A percentile compares a stretch with the other conserved stretches of the same genome.
These are phyloP conservation scores for Tolypocladium tundrense DNA, from an alignment of 2,329 filamentous ascomycete species.

Conservation along the genomic window DNA sequence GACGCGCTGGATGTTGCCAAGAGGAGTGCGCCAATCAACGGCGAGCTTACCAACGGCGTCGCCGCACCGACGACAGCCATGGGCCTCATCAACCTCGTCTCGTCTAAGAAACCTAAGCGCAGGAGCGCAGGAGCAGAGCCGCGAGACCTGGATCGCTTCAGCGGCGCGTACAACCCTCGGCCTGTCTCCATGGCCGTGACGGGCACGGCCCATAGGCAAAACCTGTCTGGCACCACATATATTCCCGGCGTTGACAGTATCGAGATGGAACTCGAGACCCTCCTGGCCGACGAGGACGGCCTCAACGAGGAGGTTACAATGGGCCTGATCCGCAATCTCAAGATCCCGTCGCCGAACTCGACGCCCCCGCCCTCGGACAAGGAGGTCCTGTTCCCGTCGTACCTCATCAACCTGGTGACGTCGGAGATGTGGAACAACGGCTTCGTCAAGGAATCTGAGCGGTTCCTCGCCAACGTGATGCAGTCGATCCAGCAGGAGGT, in stretches of 20 bases:
- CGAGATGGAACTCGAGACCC: constrained; percentile 85
- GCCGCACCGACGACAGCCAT: constrained; percentile 44
- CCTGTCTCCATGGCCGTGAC: constrained; percentile 92
- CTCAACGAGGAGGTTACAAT: constrained; percentile 96
- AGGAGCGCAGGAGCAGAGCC: constrained; percentile 82
- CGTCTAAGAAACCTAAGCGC: constrained; percentile 93
- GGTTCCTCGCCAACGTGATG: constrained; percentile 98
- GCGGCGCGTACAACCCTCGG: constrained; percentile 82
- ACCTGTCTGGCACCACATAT: constrained; percentile 65
- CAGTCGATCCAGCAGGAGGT: constrained; percentile 99
- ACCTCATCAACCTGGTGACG: constrained; percentile 96
- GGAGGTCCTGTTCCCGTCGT: constrained; percentile 96
- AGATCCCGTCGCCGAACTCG: constrained; percentile 82
- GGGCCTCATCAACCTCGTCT: constrained; percentile 91
- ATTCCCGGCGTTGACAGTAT: constrained; percentile 78
- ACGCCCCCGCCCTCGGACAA: constrained; percentile 92
- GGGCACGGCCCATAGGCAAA: constrained; percentile 56
- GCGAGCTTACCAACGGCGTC: constrained; percentile 34
- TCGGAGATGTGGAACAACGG: constrained; percentile 99
- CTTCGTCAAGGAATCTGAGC: constrained; percentile 97
- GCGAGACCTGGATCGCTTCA: constrained; percentile 81
- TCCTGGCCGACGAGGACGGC: constrained; percentile 89
- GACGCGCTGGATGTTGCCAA: constrained; percentile 87
- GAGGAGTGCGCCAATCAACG: constrained; percentile 65
- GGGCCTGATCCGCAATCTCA: constrained; percentile 90